Conservation (phyloP, 2,329 filamentous ascomycete genomes). For the Zymoseptoria passerinii region DNA sequence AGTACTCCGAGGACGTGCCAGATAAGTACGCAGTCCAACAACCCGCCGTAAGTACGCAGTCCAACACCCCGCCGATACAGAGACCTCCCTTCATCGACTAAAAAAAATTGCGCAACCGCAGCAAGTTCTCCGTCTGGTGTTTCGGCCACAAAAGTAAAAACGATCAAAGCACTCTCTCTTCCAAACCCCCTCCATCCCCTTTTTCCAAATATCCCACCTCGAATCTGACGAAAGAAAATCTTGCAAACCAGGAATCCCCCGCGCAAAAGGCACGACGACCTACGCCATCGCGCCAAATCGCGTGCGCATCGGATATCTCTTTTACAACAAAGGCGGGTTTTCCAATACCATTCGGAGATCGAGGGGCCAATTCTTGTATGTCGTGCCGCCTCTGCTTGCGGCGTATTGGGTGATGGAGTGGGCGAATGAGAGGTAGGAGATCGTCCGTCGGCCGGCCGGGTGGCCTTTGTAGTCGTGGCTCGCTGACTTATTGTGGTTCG, state of each 20-base stretch:
- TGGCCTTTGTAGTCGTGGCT: too few species aligned
- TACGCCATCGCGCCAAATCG: constrained; percentile 3
- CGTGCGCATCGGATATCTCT: constrained; percentile 1
- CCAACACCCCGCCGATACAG: too few species aligned
- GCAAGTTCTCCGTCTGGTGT: not conserved
- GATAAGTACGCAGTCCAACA: not conserved
- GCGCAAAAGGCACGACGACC: not conserved
- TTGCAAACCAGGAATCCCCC: not conserved
- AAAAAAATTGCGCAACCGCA: not conserved
- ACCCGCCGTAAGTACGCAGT: too few species aligned
- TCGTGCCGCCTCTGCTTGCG: constrained; percentile 3
- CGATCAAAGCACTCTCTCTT: not conserved
- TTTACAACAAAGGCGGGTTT: constrained; percentile 2
- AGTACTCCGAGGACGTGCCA: not conserved
- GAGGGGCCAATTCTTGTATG: constrained; percentile 5
- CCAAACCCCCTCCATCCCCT: not conserved
- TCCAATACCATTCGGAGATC: constrained; percentile 3
- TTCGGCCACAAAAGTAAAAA: constrained; percentile 1
- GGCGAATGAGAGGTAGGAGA: constrained; percentile 3
- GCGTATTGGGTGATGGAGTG: constrained; percentile 3
- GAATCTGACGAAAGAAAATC: not conserved
- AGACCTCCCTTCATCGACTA: too few species aligned
- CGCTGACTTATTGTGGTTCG: not conserved
- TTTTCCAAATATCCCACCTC: too few species aligned
- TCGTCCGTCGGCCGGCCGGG: too few species aligned